A percentile compares a stretch with the other conserved stretches of the same genome.
Conservation (phyloP, 2,329 filamentous ascomycete genomes). For the Periconia sp. region DNA sequence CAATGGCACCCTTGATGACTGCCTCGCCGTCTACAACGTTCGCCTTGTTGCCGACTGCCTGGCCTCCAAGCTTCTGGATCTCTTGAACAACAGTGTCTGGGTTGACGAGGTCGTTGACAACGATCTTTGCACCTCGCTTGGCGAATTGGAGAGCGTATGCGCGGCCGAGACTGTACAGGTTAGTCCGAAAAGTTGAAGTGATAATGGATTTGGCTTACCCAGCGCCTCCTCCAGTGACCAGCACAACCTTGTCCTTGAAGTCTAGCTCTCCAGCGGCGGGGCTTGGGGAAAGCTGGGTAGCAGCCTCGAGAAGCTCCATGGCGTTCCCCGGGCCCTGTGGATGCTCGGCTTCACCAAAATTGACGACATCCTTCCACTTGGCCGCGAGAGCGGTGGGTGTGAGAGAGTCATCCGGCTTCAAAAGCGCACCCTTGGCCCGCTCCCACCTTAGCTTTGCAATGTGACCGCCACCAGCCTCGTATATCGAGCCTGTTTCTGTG, state of each 20-base stretch:
- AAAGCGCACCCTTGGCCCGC: slow-evolving; percentile 83
- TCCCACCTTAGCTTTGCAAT: slow-evolving; percentile 95
- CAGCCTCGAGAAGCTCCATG: slow-evolving; percentile 66
- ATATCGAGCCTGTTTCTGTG: slow-evolving; percentile 87
- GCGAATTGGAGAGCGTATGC: slow-evolving; percentile 88
- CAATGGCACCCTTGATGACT: slow-evolving; percentile 91
- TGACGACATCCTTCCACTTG: slow-evolving; percentile 86
- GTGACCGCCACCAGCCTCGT: slow-evolving; percentile 91
- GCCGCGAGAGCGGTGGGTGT: slow-evolving; percentile 86
- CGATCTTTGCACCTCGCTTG: slow-evolving; percentile 81
- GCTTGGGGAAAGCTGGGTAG: slow-evolving; percentile 36
- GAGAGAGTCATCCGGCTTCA: slow-evolving; percentile 86
- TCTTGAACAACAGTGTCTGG: slow-evolving; percentile 90
- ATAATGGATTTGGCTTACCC: slow-evolving; percentile 37
- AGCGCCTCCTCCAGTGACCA: slow-evolving; percentile 45
- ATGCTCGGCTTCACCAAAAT: slow-evolving; percentile 85
- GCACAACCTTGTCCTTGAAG: slow-evolving; percentile 47
- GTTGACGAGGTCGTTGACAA: slow-evolving; percentile 95
- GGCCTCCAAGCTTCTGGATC: slow-evolving; percentile 86
- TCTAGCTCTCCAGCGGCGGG: slow-evolving; percentile 39
- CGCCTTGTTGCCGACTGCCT: slow-evolving; percentile 91
- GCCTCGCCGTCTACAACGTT: slow-evolving; percentile 90
- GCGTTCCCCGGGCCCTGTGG: slow-evolving; percentile 89
- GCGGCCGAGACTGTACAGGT: slow-evolving; percentile 73
- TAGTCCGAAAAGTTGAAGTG: slow-evolving; percentile 16